Evolutionary conservation across 768 basidiomycete genomes (phyloP), one percentile per base, ranked within the genome.

Genomic region (Russula olivacea): DNA sequence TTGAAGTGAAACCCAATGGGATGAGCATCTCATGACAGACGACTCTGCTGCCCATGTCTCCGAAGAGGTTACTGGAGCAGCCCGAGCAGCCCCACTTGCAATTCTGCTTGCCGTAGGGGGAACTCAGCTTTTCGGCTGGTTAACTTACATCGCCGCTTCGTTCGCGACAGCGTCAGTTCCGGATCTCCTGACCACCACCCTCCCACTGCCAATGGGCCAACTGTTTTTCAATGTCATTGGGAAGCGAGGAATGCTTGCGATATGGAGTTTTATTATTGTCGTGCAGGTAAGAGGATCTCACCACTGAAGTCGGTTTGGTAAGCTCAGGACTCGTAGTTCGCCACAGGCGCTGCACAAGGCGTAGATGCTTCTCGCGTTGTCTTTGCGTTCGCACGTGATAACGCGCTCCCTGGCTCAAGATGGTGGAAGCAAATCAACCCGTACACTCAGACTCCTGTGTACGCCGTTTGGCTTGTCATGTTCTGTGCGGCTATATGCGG

Each of bases 401-500:
- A 87, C 60, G 87, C 87, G 7, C 78, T 89, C 12, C 88, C 87
- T 8, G 87, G 87, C 6, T 88, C 88, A 40, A 78, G 78, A 28
- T 85, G 78, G 77, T 87, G 85, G 87, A 87, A 87, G 68, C 75
- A 72, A 58, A 79, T 89, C 58, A 85, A 85, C 64, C 70, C 60
- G 6, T 69, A 70, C 65, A 87, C 87, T 1, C 82, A 82, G 68
- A 89, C 88, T 7, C 87, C 87, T 0, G 86, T 88, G 14, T 83
- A 88, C 63, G 87, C 87, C 2, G 88, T 87, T 6, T 89, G 87
- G 88, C 77, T 89, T 50, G 87, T 88, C 28, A 85, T 88, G 74
- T 71, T 72, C 38, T 70, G 74, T 47, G 72, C 87, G 9, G 83
- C 75, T 3, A 65, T 89, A 32, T 84, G 83, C 48, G 87, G 87